Conservation (phyloP, 495 filamentous ascomycete genomes). For the Xylaria acuta region DNA sequence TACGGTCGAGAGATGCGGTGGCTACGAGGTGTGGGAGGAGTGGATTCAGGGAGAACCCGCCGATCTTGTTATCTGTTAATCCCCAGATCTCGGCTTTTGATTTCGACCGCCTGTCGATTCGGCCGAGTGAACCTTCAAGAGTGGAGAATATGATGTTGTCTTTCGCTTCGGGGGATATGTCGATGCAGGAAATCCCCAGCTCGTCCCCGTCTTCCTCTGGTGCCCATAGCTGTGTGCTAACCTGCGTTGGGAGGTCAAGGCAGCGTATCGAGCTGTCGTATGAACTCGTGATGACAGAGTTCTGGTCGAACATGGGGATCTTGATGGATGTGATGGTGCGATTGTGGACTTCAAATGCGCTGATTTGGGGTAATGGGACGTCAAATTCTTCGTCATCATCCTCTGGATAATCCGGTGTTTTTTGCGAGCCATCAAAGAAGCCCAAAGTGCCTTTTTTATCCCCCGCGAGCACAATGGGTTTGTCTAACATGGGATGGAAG, state of each 20-base stretch:
- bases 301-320: constrained; percentile 72
- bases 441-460: constrained; percentile 95
- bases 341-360: constrained; percentile 86
- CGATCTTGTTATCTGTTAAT: constrained; percentile 94
- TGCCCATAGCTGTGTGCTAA: constrained; percentile 79
- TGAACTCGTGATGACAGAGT: constrained; percentile 81
- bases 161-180: constrained; percentile 72
- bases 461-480: constrained; percentile 90
- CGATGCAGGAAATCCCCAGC: constrained; percentile 79
- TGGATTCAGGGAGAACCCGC: constrained; percentile 87
- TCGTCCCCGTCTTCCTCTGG: constrained; percentile 72
- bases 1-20: constrained; percentile 89
- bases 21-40: constrained; percentile 79
- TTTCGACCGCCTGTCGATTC: constrained; percentile 74
- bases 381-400: constrained; percentile 69
- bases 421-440: constrained; percentile 88
- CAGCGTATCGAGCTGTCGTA: constrained; percentile 94
- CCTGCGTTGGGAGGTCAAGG: constrained; percentile 79
- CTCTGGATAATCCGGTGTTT: constrained; percentile 53
- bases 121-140: constrained; percentile 77
- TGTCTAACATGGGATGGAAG: constrained; percentile 85
- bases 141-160: constrained; percentile 88
- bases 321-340: constrained; percentile 86
- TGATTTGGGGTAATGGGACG: constrained; percentile 74
- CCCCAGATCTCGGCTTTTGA: constrained; percentile 68